phyloP scores from a whole-genome alignment of 345 rosid species.

The Bruguiera parviflora region DNA sequence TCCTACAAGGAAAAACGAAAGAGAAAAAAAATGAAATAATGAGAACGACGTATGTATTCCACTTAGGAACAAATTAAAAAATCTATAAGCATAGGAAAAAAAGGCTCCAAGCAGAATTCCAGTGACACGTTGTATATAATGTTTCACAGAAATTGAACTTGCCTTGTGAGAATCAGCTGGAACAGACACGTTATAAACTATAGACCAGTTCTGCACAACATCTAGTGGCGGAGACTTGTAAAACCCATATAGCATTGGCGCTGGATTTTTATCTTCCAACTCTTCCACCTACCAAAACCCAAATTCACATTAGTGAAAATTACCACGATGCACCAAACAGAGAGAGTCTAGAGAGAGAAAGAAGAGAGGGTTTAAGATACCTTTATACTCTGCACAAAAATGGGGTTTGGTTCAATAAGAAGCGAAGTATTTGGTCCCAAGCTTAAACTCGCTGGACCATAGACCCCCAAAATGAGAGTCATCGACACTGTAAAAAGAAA shows the following conservation, averaged over 20 bases:
- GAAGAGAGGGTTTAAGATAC: constrained; percentile 28
- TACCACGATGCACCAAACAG: neutral
- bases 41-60: too few species aligned
- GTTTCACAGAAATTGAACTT: constrained; percentile 13
- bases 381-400: constrained; percentile 75
- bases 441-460: constrained; percentile 55
- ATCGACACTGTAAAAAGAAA: constrained; percentile 55
- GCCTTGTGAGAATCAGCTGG: constrained; percentile 72
- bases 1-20: constrained; percentile 40
- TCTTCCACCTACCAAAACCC: constrained; percentile 58
- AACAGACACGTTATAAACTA: constrained; percentile 42
- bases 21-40: too few species aligned
- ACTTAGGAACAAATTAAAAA: neutral
- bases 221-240: constrained; percentile 67
- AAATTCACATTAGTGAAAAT: neutral
- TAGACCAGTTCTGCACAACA: constrained; percentile 56
- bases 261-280: constrained; percentile 45
- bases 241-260: constrained; percentile 56
- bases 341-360: neutral
- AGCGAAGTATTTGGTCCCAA: constrained; percentile 72
- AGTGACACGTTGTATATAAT: too few species aligned
- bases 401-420: constrained; percentile 63
- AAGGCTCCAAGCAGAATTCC: too few species aligned
- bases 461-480: constrained; percentile 86
- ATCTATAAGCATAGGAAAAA: neutral